These are phyloP conservation scores for Anacardium occidentale DNA, from an alignment of 345 rosid genomes.

Conservation along the genomic window DNA sequence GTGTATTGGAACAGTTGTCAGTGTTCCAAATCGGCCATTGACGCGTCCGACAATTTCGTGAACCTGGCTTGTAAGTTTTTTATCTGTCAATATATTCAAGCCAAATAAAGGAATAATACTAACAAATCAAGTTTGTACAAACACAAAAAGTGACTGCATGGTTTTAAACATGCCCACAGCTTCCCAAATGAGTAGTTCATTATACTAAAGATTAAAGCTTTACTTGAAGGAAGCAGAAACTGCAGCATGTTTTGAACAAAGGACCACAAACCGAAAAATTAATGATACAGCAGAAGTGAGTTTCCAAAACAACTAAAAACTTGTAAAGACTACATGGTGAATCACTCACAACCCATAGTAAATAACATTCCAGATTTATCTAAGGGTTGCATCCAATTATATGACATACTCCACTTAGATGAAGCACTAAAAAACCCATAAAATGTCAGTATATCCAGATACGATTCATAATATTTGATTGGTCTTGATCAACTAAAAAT, in stretches of 20 bases:
- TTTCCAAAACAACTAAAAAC: neutral
- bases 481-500: neutral
- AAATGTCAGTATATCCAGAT: neutral
- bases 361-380: neutral
- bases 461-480: neutral
- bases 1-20: conserved; percentile 93
- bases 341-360: neutral
- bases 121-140: neutral
- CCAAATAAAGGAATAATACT: neutral
- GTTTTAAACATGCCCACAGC: too few relatives aligned
- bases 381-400: neutral
- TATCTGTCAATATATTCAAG: conserved; percentile 50
- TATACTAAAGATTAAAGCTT: neutral
- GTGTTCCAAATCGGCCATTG: conserved; percentile 97
- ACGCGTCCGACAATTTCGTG: conserved; percentile 99
- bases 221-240: neutral
- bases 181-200: too few relatives aligned
- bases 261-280: neutral
- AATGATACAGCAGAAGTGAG: neutral
- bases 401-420: neutral
- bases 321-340: neutral
- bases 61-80: conserved; percentile 99
- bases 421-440: neutral
- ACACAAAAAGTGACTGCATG: neutral
- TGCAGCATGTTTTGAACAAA: neutral